phyloP scores from a whole-genome alignment of 495 filamentous ascomycete species.

The Neurospora sp. region DNA sequence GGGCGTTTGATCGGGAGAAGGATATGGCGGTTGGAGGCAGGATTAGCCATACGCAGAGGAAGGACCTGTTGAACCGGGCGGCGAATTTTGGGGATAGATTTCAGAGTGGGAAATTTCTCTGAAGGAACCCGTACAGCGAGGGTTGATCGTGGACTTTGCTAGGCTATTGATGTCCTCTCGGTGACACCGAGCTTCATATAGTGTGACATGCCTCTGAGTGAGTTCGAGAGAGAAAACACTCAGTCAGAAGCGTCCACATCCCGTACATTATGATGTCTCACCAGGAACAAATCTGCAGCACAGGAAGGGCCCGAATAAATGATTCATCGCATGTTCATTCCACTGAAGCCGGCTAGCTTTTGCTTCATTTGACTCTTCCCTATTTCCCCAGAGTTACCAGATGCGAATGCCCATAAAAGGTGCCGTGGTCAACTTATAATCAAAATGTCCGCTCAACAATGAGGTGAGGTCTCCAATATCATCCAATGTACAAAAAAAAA shows the following conservation, averaged over 20 bases:
- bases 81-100: conserved; percentile 78
- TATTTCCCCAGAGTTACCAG: not conserved
- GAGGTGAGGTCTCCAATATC: not conserved
- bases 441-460: not conserved
- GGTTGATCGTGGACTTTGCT: not conserved
- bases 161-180: not conserved
- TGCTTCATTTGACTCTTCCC: not conserved
- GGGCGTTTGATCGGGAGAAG: conserved; percentile 88
- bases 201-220: not conserved
- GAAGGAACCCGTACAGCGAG: not conserved
- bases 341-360: not conserved
- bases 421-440: not conserved
- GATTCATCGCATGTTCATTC: not conserved
- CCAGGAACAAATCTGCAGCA: not conserved
- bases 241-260: not conserved
- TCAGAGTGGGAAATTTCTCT: conserved; percentile 61
- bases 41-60: conserved; percentile 63
- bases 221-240: not conserved
- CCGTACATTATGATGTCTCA: not conserved
- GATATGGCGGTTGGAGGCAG: conserved; percentile 73
- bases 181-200: not conserved
- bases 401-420: not conserved
- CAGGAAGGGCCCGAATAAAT: no score
- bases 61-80: conserved; percentile 70
- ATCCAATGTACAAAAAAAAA: not conserved